phyloP scores from a whole-genome alignment of 2,329 filamentous ascomycete genomes.

The Fusarium sp. region DNA sequence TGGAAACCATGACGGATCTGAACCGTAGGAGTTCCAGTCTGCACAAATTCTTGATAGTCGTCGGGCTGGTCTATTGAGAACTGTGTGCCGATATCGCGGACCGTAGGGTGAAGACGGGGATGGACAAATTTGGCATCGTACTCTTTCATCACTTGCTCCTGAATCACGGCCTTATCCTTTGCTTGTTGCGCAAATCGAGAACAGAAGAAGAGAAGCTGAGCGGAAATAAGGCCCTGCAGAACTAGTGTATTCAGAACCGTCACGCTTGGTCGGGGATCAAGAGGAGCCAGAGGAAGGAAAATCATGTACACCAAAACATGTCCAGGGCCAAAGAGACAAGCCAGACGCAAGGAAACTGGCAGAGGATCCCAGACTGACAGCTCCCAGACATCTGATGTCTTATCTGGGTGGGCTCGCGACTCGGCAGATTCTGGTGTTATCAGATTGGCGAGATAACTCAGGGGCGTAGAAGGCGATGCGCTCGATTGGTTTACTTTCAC shows the following conservation, averaged over 20 bases:
- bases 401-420: conserved; percentile 84
- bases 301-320: conserved; percentile 93
- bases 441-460: conserved; percentile 78
- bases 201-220: conserved; percentile 80
- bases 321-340: conserved; percentile 92
- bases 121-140: conserved; percentile 97
- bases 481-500: conserved; percentile 84
- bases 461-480: conserved; percentile 77
- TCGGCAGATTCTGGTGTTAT: conserved; percentile 79
- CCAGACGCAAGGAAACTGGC: conserved; percentile 82
- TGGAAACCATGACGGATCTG: conserved; percentile 80
- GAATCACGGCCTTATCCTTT: conserved; percentile 85
- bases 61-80: conserved; percentile 65
- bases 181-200: conserved; percentile 83
- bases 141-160: conserved; percentile 92
- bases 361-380: conserved; percentile 93
- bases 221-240: conserved; percentile 78
- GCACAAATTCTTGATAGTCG: conserved; percentile 58
- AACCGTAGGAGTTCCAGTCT: conserved; percentile 66
- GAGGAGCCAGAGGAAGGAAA: conserved; percentile 80
- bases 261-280: conserved; percentile 85
- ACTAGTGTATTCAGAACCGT: conserved; percentile 87
- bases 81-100: conserved; percentile 83
- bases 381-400: conserved; percentile 92
- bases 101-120: conserved; percentile 84